phyloP scores from a whole-genome alignment of 164 flowering plant genomes.

The Aristolochia fimbriata region DNA sequence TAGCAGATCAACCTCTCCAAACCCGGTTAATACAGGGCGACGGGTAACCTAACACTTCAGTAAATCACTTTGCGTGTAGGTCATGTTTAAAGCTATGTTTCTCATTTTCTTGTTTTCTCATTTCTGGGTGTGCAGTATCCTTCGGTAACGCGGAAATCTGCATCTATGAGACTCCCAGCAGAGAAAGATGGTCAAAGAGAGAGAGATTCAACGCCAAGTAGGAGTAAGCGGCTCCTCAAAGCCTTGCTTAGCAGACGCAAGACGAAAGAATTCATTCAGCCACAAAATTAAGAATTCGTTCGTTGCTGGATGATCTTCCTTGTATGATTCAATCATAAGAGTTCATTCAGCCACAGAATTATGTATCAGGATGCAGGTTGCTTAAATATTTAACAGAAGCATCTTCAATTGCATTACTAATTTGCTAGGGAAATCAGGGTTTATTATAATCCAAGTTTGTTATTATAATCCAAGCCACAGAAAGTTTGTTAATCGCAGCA shows the following conservation, averaged over 20 bases:
- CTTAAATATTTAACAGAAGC: too few species aligned
- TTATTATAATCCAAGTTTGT: too few species aligned
- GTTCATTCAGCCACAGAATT: too few species aligned
- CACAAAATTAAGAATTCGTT: slow-evolving; percentile 2
- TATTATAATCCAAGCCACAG: too few species aligned
- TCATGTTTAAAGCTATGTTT: not conserved
- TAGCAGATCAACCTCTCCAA: slow-evolving; percentile 34
- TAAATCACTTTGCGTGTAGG: too few species aligned
- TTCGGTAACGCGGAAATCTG: slow-evolving; percentile 56
- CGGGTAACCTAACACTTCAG: slow-evolving; percentile 20
- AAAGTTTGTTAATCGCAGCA: too few species aligned
- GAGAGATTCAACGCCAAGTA: slow-evolving; percentile 45
- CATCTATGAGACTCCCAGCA: slow-evolving; percentile 46
- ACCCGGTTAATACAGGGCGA: slow-evolving; percentile 22
- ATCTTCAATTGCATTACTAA: too few species aligned
- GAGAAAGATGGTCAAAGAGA: slow-evolving; percentile 40
- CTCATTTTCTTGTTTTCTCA: not conserved
- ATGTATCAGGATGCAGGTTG: too few species aligned
- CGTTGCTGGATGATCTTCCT: too few species aligned
- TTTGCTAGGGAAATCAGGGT: too few species aligned
- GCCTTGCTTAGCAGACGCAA: slow-evolving; percentile 67
- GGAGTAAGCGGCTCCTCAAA: slow-evolving; percentile 64
- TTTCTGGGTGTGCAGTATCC: slow-evolving; percentile 32
- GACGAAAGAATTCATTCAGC: slow-evolving; percentile 50
- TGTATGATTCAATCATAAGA: too few species aligned